A percentile compares a stretch with the other conserved stretches of the same genome.
These are phyloP conservation scores for Plasmopara halstedii DNA, from an alignment of 352 stramenopile genomes.

Conservation along the genomic window DNA sequence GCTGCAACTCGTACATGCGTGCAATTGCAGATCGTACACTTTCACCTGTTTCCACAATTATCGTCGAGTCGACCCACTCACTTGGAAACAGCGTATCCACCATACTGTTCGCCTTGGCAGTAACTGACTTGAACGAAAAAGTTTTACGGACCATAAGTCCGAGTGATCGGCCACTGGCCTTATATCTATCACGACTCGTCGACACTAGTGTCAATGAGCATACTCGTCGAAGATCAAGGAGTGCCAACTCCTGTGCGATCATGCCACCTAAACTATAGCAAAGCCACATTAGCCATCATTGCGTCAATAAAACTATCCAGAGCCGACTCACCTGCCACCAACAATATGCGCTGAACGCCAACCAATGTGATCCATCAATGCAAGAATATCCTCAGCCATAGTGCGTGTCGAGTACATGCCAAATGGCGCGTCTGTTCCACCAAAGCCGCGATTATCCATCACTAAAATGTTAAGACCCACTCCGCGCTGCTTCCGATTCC, in stretches of 20 bases:
- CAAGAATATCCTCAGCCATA: conserved; percentile 50
- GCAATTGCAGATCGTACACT: conserved; percentile 22
- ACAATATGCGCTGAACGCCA: conserved; percentile 38
- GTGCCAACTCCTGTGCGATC: conserved; percentile 48
- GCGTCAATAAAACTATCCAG: too few species aligned
- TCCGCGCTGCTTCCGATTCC: conserved; percentile 16
- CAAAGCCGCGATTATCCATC: conserved; percentile 54
- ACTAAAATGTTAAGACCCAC: conserved; percentile 39
- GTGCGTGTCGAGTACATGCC: conserved; percentile 43
- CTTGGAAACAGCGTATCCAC: conserved; percentile 31
- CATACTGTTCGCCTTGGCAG: conserved; percentile 26
- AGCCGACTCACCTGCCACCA: conserved; percentile 27
- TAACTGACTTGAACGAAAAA: conserved; percentile 23
- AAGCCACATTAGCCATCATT: too few species aligned
- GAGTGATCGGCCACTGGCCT: conserved; percentile 25
- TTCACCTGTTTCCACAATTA: conserved; percentile 28
- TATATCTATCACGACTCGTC: conserved; percentile 41
- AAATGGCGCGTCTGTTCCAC: conserved; percentile 32
- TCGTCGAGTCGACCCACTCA: conserved; percentile 21
- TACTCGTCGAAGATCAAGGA: conserved; percentile 34
- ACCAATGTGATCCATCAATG: conserved; percentile 50
- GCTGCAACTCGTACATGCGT: conserved; percentile 18
- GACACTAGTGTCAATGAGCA: conserved; percentile 45
- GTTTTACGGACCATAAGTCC: conserved; percentile 30
- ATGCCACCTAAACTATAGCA: conserved; percentile 42